Percentiles rank a stretch among this genome's conserved stretches.
Evolutionary conservation across 179 eudicot genomes (phyloP).

Genomic region (Camellia oleifera): DNA sequence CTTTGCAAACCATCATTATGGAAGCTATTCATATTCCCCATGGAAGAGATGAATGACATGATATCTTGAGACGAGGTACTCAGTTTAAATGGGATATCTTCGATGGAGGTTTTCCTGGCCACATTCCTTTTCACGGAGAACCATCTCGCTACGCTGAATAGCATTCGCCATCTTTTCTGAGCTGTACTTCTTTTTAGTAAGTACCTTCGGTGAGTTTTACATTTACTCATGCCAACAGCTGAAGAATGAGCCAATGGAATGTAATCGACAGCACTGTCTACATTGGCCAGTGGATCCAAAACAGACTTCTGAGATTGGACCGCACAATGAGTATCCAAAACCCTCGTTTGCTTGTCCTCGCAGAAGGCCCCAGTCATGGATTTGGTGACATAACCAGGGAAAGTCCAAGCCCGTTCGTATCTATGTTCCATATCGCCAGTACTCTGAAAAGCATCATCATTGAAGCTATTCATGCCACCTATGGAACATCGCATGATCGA

Average conservation of each 20-base stretch:
- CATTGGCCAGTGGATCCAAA: conserved; percentile 38
- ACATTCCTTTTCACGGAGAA: conserved; percentile 46
- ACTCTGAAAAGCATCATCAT: conserved; percentile 40
- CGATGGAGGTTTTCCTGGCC: conserved; percentile 24
- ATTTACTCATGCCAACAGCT: conserved; percentile 5
- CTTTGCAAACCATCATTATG: conserved; percentile 43
- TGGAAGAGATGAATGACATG: conserved; percentile 40
- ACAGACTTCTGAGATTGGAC: conserved; percentile 34
- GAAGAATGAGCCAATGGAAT: conserved; percentile 35
- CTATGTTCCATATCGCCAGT: conserved; percentile 48
- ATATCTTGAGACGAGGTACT: conserved; percentile 33
- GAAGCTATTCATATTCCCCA: conserved; percentile 23
- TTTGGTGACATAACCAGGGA: conserved; percentile 12
- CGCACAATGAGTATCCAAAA: conserved; percentile 43
- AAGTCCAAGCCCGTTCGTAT: conserved; percentile 29
- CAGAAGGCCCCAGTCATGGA: conserved; percentile 27
- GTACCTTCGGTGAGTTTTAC: no score
- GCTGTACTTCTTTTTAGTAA: conserved; percentile 14
- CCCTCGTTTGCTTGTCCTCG: conserved; percentile 41
- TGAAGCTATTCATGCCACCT: conserved; percentile 28
- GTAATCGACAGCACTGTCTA: conserved; percentile 33
- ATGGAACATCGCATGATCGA: conserved; percentile 44
- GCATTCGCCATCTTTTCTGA: conserved; percentile 69
- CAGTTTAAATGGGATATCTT: no score
- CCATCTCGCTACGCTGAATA: conserved; percentile 52